phyloP scores from a whole-genome alignment of 352 stramenopile species.

The Globisporangium middletonii region DNA sequence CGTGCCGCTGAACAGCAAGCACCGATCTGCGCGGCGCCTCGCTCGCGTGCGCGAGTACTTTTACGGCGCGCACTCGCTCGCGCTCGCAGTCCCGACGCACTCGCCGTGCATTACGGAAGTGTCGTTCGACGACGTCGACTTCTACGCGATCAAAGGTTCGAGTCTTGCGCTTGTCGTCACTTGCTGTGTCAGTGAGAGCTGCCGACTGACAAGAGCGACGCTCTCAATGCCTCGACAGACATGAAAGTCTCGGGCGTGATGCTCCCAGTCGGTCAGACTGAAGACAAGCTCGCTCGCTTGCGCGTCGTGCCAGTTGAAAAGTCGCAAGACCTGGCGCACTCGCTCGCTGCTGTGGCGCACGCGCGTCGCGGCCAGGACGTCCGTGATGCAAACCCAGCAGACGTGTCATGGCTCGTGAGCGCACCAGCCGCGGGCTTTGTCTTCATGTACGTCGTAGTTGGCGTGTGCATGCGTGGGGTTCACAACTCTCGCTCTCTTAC shows the following conservation, averaged over 20 bases:
- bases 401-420: conserved; percentile 58
- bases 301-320: conserved; percentile 70
- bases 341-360: conserved; percentile 66
- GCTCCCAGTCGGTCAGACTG: conserved; percentile 76
- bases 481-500: too few species aligned
- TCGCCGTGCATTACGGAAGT: conserved; percentile 83
- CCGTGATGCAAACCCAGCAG: conserved; percentile 20
- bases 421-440: conserved; percentile 73
- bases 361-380: conserved; percentile 31
- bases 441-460: conserved; percentile 83
- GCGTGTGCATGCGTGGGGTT: too few species aligned
- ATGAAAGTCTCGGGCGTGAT: conserved; percentile 85
- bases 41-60: conserved; percentile 83
- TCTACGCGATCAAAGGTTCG: conserved; percentile 63
- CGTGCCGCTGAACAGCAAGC: conserved; percentile 73
- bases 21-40: conserved; percentile 61
- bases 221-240: conserved; percentile 21
- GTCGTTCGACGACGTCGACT: conserved; percentile 73
- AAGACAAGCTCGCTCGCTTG: conserved; percentile 60
- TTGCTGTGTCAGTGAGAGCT: not conserved
- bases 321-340: conserved; percentile 64
- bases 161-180: not conserved
- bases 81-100: conserved; percentile 52
- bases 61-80: conserved; percentile 66
- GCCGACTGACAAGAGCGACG: too few species aligned